These are phyloP conservation scores for Neurospora sp. DNA, from an alignment of 2,329 filamentous ascomycete genomes.

Conservation along the genomic window DNA sequence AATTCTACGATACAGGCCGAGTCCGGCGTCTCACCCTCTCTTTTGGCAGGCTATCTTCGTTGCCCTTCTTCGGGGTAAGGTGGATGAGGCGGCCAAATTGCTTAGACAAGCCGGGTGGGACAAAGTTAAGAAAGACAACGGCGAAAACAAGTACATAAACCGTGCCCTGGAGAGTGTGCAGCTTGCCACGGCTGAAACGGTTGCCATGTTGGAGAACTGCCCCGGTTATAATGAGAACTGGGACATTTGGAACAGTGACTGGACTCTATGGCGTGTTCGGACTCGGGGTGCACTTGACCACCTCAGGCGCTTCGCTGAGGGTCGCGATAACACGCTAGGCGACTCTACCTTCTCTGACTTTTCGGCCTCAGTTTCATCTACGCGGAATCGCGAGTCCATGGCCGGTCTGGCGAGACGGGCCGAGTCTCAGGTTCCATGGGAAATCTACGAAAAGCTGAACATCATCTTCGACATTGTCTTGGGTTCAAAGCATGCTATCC, in stretches of 20 bases:
- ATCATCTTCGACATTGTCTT: slow-evolving; percentile 73
- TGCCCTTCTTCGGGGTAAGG: slow-evolving; percentile 64
- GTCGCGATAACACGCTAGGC: slow-evolving; percentile 25
- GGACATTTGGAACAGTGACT: slow-evolving; percentile 74
- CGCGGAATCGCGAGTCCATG: slow-evolving; percentile 38
- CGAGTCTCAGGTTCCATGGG: slow-evolving; percentile 80
- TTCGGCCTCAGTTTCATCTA: slow-evolving; percentile 25
- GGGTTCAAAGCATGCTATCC: slow-evolving; percentile 65
- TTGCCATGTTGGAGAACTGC: slow-evolving; percentile 61
- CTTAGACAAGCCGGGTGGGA: slow-evolving; percentile 71
- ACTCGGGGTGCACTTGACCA: slow-evolving; percentile 59
- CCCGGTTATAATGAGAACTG: slow-evolving; percentile 64
- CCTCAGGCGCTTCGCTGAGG: slow-evolving; percentile 71
- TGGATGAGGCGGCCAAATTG: slow-evolving; percentile 55
- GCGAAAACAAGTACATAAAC: slow-evolving; percentile 61
- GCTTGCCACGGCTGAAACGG: slow-evolving; percentile 57
- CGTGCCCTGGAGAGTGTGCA: slow-evolving; percentile 70
- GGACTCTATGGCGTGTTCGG: slow-evolving; percentile 73
- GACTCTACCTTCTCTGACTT: slow-evolving; percentile 25
- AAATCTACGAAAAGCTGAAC: slow-evolving; percentile 76
- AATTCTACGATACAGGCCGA: slow-evolving; percentile 55
- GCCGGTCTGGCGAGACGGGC: slow-evolving; percentile 65
- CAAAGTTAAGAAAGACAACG: slow-evolving; percentile 59
- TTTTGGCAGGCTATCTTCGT: slow-evolving; percentile 84
- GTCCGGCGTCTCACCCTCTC: slow-evolving; percentile 63